phyloP scores from a whole-genome alignment of 352 stramenopile genomes.

The Phytophthora chlamydospora region DNA sequence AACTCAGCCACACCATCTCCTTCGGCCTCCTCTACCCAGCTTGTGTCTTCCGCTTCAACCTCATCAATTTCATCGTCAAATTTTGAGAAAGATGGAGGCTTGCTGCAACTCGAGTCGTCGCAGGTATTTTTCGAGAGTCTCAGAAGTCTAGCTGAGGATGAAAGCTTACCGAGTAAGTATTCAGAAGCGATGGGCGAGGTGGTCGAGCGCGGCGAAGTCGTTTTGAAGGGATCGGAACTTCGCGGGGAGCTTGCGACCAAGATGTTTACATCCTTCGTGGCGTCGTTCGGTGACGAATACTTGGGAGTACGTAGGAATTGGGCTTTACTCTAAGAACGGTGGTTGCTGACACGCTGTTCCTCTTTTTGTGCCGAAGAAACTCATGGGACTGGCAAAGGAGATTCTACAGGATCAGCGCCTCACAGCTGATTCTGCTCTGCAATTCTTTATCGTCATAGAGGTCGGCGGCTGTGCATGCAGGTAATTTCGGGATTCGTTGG shows the following conservation, averaged over 20 bases:
- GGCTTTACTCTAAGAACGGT: background rate
- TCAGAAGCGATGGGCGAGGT: slow-evolving; percentile 45
- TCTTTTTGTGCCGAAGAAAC: slow-evolving; percentile 50
- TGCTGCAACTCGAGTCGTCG: slow-evolving; percentile 38
- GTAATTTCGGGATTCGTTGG: slow-evolving; percentile 2
- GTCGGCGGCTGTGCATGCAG: slow-evolving; percentile 23
- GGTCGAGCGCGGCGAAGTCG: slow-evolving; percentile 59
- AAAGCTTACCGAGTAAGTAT: slow-evolving; percentile 45
- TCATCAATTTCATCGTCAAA: slow-evolving; percentile 51
- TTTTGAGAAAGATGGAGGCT: slow-evolving; percentile 47
- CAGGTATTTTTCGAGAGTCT: slow-evolving; percentile 64
- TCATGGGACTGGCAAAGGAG: slow-evolving; percentile 52
- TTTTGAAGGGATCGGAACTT: slow-evolving; percentile 74
- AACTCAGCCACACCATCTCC: slow-evolving; percentile 17
- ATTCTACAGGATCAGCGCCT: slow-evolving; percentile 73
- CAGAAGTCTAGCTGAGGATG: slow-evolving; percentile 52
- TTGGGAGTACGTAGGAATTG: slow-evolving; percentile 46
- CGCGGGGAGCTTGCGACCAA: slow-evolving; percentile 72
- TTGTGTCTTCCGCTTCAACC: slow-evolving; percentile 26
- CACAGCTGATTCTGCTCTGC: slow-evolving; percentile 55
- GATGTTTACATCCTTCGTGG: slow-evolving; percentile 63
- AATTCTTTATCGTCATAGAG: slow-evolving; percentile 76
- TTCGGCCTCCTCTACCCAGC: slow-evolving; percentile 35
- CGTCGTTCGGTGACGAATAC: slow-evolving; percentile 70
- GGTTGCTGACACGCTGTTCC: background rate